Percentiles rank a stretch among this genome's conserved stretches.
phyloP scores from a whole-genome alignment of 2,329 filamentous ascomycete genomes.

The Cladorrhinum sp. region DNA sequence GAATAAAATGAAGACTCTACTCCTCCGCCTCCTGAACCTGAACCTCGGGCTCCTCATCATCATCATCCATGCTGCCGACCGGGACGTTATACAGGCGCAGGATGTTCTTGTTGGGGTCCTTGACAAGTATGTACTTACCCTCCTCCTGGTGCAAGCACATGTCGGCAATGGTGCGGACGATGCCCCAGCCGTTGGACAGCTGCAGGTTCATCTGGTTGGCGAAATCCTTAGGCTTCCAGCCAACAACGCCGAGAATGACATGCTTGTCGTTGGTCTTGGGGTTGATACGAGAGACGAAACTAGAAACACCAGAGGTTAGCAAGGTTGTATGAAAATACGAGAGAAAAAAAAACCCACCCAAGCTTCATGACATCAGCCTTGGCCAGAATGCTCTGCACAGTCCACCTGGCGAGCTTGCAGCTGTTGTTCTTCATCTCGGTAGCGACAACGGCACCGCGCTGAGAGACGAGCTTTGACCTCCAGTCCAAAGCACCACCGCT shows the following conservation, averaged over 20 bases:
- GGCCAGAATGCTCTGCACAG: slow-evolving; percentile 91
- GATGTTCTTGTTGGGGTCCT: slow-evolving; percentile 96
- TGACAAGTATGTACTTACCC: slow-evolving; percentile 76
- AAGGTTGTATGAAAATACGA: not conserved
- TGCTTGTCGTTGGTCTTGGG: slow-evolving; percentile 91
- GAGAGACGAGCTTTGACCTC: slow-evolving; percentile 88
- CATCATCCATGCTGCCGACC: slow-evolving; percentile 83
- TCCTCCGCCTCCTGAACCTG: slow-evolving; percentile 54
- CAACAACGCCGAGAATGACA: slow-evolving; percentile 89
- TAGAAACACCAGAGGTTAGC: slow-evolving; percentile 38
- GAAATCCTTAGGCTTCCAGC: slow-evolving; percentile 97
- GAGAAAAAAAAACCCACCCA: slow-evolving; percentile 58
- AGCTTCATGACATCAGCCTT: slow-evolving; percentile 99
- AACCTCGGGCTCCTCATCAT: slow-evolving; percentile 63
- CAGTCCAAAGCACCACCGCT: slow-evolving; percentile 94
- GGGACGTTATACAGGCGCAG: slow-evolving; percentile 92
- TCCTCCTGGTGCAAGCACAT: slow-evolving; percentile 79
- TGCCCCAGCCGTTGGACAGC: slow-evolving; percentile 96
- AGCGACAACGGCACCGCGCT: slow-evolving; percentile 94
- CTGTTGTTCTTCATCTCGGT: slow-evolving; percentile 99
- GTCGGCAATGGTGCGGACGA: slow-evolving; percentile 95
- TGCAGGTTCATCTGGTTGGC: slow-evolving; percentile 97
- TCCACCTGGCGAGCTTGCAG: slow-evolving; percentile 98
- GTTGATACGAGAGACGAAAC: slow-evolving; percentile 92
- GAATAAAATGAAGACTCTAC: not conserved